A percentile compares a stretch with the other conserved stretches of the same genome.
Conservation (phyloP, 2,329 filamentous ascomycete species). For the Canariomyces notabilis region DNA sequence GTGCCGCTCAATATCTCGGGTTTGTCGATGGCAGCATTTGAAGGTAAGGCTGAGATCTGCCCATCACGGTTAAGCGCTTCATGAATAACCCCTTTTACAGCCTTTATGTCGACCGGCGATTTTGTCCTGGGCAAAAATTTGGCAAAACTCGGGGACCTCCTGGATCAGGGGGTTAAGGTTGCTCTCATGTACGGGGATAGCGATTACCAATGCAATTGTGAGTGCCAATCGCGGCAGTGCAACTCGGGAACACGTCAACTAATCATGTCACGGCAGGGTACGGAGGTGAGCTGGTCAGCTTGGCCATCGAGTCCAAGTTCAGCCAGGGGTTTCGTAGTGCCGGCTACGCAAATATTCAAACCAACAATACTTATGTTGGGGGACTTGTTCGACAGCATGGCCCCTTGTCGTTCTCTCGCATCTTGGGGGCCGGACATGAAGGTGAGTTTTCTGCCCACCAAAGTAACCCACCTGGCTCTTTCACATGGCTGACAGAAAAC, state of each 20-base stretch:
- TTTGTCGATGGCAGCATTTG: conserved; percentile 33
- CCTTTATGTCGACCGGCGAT: conserved; percentile 35
- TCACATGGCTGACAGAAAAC: not conserved
- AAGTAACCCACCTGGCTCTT: not conserved
- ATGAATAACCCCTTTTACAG: conserved; percentile 16
- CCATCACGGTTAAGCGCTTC: not conserved
- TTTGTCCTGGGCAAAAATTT: conserved; percentile 31
- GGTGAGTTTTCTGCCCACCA: not conserved
- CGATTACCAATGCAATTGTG: conserved; percentile 47
- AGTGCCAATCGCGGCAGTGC: not conserved
- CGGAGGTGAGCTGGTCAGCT: conserved; percentile 43
- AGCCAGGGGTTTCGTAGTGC: conserved; percentile 56
- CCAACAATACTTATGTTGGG: conserved; percentile 53
- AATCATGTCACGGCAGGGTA: conserved; percentile 32
- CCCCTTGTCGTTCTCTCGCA: conserved; percentile 54
- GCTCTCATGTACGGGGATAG: conserved; percentile 52
- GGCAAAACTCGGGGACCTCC: conserved; percentile 43
- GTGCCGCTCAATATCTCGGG: conserved; percentile 54
- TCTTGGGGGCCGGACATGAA: conserved; percentile 52
- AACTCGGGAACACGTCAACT: no score
- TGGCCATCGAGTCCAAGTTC: conserved; percentile 52
- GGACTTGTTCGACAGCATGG: conserved; percentile 63
- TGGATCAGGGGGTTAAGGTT: conserved; percentile 51
- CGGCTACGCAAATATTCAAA: conserved; percentile 60
- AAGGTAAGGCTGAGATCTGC: not conserved